Base-by-base conservation (phyloP, 2,329 filamentous ascomycete genomes). In the Talaromyces sp. region DNA sequence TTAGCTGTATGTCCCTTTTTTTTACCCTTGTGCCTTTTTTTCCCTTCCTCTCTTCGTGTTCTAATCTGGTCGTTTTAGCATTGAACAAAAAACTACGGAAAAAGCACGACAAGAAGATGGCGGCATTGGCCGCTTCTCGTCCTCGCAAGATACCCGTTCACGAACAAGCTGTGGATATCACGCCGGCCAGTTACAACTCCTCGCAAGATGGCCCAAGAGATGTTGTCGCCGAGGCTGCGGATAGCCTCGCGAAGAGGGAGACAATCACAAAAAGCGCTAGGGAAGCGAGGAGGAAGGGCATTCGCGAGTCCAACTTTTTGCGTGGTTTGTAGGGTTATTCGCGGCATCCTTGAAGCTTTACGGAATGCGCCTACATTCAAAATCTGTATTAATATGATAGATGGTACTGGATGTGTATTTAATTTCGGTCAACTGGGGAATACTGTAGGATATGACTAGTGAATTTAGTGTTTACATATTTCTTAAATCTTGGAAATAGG, bases 51-150 rank as follows among this genome's bases (percentile, higher is more conserved):
- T 34, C 12, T 5, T 12, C 50, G 44, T 53, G 40, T 60, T 56
- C 66, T 71, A 65, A 72, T 60, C 2, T 40, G 40, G 42, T 52
- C 18, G 7, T 5, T 34, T 57, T 62, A 79, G 77, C 72, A 56
- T 66, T 81, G 72, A 80, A 79, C 68, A 81, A 79, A 68, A 79
- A 79, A 67, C 75, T 78, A 72, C 76, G 78, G 47, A 77, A 77
- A 65, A 74, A 75, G 33, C 75, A 79, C 65, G 78, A 80, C 62
- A 79, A 78, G 70, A 80, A 80, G 66, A 75, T 79, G 67, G 77
- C 76, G 54, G 77, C 76, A 58, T 70, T 75, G 34, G 73, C 72
- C 33, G 72, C 73, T 30, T 68, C 70, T 30, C 66, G 76, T 31
- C 76, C 79, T 2, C 74, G 72, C 36, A 70, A 72, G 62, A 75